Base-by-base conservation (phyloP, 768 basidiomycete species). In the Suillus sp. region DNA sequence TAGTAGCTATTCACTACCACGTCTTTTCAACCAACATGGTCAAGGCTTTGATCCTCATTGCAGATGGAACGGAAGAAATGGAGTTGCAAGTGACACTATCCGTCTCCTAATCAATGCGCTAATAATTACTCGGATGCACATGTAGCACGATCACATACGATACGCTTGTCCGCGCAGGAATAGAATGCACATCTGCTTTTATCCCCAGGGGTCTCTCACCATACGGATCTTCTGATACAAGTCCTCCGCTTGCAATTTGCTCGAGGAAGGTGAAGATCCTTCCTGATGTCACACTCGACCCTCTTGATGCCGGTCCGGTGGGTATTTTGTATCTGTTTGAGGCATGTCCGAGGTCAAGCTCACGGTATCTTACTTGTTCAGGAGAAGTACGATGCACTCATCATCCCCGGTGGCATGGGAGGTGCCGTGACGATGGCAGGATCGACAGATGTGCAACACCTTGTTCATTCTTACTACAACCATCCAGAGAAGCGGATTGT, bases 11-110 rank as follows among this genome's bases (percentile, higher is more conserved):
- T 13, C 13, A 47, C 45, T 43, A 9, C 42, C 9, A 43, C 20
- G n/a, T 43, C 20, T 45, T n/a, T 37, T 25, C 14, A 61, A 60
- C 27, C n/a, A 22, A 34, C n/a, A 62, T 62, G 61, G 56, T 59
- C 25, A 75, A 69, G 37, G 92, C 89, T 7, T 78, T 92, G 25
- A 81, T 94, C 54, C 78, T 94, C 27, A 83, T 94, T 32, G 89
- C 92, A 20, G 83, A 93, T 70, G 92, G 92, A 14, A 93, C 92
- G 1, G 92, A 94, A 72, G 92, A 94, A 77, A 93, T 92, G 87
- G 92, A 93, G 75, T 93, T 93, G 92, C 91, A 70, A 68, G 86
- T 70, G n/a, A 27, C 8, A 38, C 27, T 61, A n/a, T 43, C 55
- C 61, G n/a, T n/a, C n/a, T n/a, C 56, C 27, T 47, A 7, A 55